Evolutionary conservation across 345 rosid genomes (phyloP).

Genomic region (Acer saccharum): DNA sequence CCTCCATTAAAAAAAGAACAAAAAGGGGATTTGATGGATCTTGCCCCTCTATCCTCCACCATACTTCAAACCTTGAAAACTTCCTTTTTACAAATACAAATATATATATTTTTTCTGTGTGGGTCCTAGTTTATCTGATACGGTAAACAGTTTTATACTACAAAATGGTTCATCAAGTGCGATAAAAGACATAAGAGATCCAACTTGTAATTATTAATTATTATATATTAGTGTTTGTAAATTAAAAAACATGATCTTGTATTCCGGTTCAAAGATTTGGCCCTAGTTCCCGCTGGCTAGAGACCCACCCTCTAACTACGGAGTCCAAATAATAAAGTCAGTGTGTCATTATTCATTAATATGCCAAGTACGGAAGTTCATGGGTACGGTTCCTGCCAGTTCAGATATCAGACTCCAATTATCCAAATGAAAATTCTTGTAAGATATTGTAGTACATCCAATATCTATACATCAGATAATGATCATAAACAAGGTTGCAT

Average conservation of each 20-base stretch:
- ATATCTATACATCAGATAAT: not conserved
- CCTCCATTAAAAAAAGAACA: not conserved
- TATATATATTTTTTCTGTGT: no score
- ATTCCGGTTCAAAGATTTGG: no score
- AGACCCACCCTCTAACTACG: not conserved
- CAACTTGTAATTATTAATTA: no score
- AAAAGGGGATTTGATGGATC: constrained; percentile 26
- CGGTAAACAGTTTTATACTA: no score
- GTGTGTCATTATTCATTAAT: not conserved
- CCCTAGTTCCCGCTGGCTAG: constrained; percentile 3
- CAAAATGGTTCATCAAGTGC: no score
- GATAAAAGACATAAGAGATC: no score
- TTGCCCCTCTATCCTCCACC: constrained; percentile 40
- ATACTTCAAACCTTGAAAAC: constrained; percentile 14
- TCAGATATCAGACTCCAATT: not conserved
- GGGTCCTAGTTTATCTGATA: no score
- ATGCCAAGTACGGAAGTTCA: constrained; percentile 17
- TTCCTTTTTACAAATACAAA: constrained; percentile 5
- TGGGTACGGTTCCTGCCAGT: constrained; percentile 12
- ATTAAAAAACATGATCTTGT: no score
- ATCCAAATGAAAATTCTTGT: not conserved
- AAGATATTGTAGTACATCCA: not conserved
- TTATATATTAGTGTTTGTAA: no score
- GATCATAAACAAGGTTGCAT: not conserved
- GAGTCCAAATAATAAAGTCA: no score